These are phyloP conservation scores for Mytilinidion resinicola DNA, from an alignment of 495 filamentous ascomycete genomes.

Conservation along the genomic window DNA sequence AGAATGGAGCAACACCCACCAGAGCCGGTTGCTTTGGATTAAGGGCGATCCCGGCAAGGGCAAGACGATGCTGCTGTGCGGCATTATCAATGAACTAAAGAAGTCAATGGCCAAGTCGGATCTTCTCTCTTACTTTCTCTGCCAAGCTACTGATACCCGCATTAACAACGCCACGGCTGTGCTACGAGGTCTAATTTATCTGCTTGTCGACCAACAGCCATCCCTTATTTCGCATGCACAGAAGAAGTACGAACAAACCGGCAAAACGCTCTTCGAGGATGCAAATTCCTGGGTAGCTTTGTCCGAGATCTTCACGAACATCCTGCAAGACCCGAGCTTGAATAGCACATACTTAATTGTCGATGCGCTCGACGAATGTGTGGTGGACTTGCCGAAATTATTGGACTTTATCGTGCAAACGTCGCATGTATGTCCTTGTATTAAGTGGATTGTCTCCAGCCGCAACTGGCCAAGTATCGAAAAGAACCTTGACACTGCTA, in stretches of 20 bases:
- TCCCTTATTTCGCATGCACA: slow-evolving; percentile 10
- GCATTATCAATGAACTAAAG: neutral
- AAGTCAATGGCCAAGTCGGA: neutral
- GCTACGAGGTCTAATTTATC: too few relatives aligned
- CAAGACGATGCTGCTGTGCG: slow-evolving; percentile 31
- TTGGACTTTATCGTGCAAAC: slow-evolving; percentile 21
- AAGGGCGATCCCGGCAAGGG: slow-evolving; percentile 5
- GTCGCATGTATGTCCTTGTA: neutral
- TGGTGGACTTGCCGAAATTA: neutral
- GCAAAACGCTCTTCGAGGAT: slow-evolving; percentile 32
- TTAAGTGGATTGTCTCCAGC: slow-evolving; percentile 38
- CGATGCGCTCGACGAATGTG: slow-evolving; percentile 1
- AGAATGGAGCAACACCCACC: neutral
- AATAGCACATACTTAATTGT: slow-evolving; percentile 28
- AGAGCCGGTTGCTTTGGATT: neutral
- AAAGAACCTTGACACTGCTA: slow-evolving; percentile 12
- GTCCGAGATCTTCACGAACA: slow-evolving; percentile 28
- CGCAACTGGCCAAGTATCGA: slow-evolving; percentile 36
- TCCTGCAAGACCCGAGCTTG: slow-evolving; percentile 32
- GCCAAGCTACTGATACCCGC: slow-evolving; percentile 17
- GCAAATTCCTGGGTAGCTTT: slow-evolving; percentile 33
- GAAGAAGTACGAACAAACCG: slow-evolving; percentile 25
- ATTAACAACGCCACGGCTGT: slow-evolving; percentile 37
- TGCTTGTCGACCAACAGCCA: slow-evolving; percentile 4
- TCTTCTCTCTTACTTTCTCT: neutral